A percentile compares a stretch with the other conserved stretches of the same genome.
These are phyloP conservation scores for Chaetomium tenue DNA, from an alignment of 495 filamentous ascomycete species.

Conservation along the genomic window DNA sequence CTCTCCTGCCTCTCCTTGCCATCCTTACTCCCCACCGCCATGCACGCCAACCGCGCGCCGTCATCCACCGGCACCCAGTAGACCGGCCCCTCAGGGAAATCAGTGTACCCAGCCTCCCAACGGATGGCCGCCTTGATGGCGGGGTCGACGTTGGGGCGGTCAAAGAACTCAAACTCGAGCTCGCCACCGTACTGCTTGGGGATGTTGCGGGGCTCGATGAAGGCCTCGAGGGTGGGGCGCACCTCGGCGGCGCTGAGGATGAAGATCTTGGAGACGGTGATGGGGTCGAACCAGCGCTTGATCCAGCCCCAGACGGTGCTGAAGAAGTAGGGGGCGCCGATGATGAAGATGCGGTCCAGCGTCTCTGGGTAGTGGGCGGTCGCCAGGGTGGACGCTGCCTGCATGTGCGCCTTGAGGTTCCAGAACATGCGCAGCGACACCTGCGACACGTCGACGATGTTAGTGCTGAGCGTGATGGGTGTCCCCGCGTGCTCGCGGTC, in stretches of 20 bases:
- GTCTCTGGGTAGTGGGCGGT: constrained; percentile 93
- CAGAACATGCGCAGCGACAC: constrained; percentile 90
- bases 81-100: constrained; percentile 51
- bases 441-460: constrained; percentile 82
- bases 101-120: constrained; percentile 47
- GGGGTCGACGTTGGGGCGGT: constrained; percentile 68
- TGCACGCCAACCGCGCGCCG: constrained; percentile 43
- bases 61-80: constrained; percentile 48
- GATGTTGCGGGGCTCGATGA: constrained; percentile 77
- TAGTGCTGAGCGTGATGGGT: constrained; percentile 81
- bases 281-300: constrained; percentile 93
- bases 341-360: constrained; percentile 82
- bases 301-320: constrained; percentile 94
- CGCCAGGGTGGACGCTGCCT: constrained; percentile 80
- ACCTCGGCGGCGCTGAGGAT: constrained; percentile 71
- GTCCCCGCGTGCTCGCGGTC: constrained; percentile 68
- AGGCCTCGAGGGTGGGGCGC: constrained; percentile 66
- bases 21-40: constrained; percentile 45
- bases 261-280: constrained; percentile 90
- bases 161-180: constrained; percentile 75
- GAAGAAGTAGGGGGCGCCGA: constrained; percentile 88
- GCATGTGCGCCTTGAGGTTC: constrained; percentile 89
- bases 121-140: constrained; percentile 49
- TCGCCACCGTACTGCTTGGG: constrained; percentile 82
- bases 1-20: constrained; percentile 38